Conservation (phyloP, 2,329 filamentous ascomycete genomes). For the Alternaria solani region DNA sequence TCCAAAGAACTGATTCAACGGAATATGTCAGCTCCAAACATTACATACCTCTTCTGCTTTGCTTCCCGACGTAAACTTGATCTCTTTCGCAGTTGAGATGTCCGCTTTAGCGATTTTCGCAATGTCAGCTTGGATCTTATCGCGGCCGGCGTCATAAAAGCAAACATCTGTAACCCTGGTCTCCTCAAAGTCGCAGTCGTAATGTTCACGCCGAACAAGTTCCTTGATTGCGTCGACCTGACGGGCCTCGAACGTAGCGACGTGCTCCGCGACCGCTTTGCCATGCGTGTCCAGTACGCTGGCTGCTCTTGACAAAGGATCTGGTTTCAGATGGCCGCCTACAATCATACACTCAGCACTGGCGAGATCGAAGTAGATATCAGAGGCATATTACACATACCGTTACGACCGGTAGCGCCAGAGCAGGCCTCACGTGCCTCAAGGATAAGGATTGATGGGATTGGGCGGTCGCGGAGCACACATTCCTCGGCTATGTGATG, state of each 20-base stretch:
- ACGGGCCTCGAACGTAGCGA: constrained; percentile 22
- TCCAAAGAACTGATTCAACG: not conserved
- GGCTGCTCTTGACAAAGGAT: constrained; percentile 40
- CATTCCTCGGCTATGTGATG: constrained; percentile 21
- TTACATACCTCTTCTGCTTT: constrained; percentile 21
- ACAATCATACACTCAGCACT: not conserved
- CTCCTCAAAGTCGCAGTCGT: constrained; percentile 24
- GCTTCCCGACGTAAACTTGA: constrained; percentile 7
- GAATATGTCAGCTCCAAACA: not conserved
- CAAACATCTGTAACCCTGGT: constrained; percentile 21
- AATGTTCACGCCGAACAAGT: constrained; percentile 14
- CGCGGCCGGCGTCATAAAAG: constrained; percentile 8
- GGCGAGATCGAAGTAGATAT: not conserved
- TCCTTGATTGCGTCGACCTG: constrained; percentile 18
- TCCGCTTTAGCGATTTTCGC: constrained; percentile 8
- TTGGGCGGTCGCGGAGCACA: not conserved
- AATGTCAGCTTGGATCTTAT: constrained; percentile 15
- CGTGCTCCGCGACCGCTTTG: constrained; percentile 17
- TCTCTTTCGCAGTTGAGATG: constrained; percentile 16
- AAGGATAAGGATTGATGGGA: constrained; percentile 40
- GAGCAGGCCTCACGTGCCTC: constrained; percentile 61
- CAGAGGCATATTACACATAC: constrained; percentile 41
- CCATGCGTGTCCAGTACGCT: constrained; percentile 19
- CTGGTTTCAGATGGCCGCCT: constrained; percentile 43
- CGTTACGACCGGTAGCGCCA: constrained; percentile 64